These are phyloP conservation scores for Trametes versicolor DNA, from an alignment of 1,284 basidiomycete genomes.

Conservation along the genomic window DNA sequence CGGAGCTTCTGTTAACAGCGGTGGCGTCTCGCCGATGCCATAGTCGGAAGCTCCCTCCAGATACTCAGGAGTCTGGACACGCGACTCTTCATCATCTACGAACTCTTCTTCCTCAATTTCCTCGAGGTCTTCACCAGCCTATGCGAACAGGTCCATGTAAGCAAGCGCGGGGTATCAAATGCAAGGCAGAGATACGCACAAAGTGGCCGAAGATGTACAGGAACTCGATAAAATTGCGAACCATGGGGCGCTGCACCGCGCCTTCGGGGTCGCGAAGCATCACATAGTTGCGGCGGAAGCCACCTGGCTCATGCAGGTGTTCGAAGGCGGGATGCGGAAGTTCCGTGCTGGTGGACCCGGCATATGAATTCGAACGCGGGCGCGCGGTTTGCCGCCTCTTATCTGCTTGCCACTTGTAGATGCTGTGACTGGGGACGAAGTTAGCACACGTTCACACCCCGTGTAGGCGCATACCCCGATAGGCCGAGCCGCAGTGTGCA, in stretches of 20 bases:
- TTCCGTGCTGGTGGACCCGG: conserved; percentile 57
- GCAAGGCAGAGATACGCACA: conserved; percentile 59
- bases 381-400: conserved; percentile 67
- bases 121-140: conserved; percentile 96
- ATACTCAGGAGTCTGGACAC: conserved; percentile 29
- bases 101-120: conserved; percentile 79
- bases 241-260: conserved; percentile 68
- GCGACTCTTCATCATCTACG: conserved; percentile 42
- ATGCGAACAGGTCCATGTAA: conserved; percentile 12
- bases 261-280: conserved; percentile 74
- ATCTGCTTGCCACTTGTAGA: conserved; percentile 93
- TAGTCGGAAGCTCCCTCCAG: conserved; percentile 26
- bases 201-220: conserved; percentile 94
- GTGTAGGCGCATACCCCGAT: background rate
- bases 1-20: conserved; percentile 37
- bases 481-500: background rate
- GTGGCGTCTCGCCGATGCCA: conserved; percentile 21
- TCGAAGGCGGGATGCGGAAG: conserved; percentile 79
- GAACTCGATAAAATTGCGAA: conserved; percentile 92
- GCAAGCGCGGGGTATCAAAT: background rate
- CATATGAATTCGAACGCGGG: conserved; percentile 78
- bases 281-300: conserved; percentile 91
- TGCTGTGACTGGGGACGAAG: conserved; percentile 71
- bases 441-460: conserved; percentile 13
- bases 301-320: conserved; percentile 93